Evolutionary conservation across 2,329 filamentous ascomycete genomes (phyloP), one percentile per base, ranked within the genome.

Genomic region (Colletotrichum lupini): DNA sequence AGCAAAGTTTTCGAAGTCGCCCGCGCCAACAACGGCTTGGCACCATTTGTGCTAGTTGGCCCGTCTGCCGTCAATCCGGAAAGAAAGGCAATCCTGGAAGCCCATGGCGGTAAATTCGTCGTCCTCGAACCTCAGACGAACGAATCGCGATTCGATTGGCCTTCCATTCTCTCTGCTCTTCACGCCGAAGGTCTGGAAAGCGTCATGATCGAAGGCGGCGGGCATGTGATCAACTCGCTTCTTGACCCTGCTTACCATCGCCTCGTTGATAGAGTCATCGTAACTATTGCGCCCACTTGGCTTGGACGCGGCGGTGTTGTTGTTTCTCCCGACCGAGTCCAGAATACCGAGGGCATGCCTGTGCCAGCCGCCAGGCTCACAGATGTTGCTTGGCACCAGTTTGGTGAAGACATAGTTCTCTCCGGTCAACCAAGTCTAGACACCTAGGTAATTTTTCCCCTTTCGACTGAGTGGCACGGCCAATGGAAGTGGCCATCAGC

Each of bases 191-290:
- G 91, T 1, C 84, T 98, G 57, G 82, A 83, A 65, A 98, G 95
- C 79, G 87, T 98, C 71, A 98, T 98, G 96, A 88, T 98, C 61
- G 96, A 98, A 81, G 96, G 96, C 0, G 96, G 96, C 12, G 95
- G 90, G 0, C 86, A 87, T 12, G 91, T 98, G 42, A 94, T 98
- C 80, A 97, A 97, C 80, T 90, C 93, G 49, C 83, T 98, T 22
- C 86, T 98, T n/a, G 86, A 88, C 52, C 86, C 89, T 2, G 84
- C 85, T 32, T 90, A 91, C 77, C 85, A 90, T 19, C 77, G 81
- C n/a, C 84, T 95, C 9, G 86, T 97, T 55, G 89, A 94, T 79
- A 92, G 92, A 2, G 92, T 98, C 61, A 93, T 98, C 77, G 88
- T 98, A 71, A 98, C 96, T 0, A 91, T 98, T 78, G 95, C 96